Evolutionary conservation across 73 alveolate genomes (phyloP), one percentile per base, ranked within the genome.

Genomic region (Loxodes magnus): DNA sequence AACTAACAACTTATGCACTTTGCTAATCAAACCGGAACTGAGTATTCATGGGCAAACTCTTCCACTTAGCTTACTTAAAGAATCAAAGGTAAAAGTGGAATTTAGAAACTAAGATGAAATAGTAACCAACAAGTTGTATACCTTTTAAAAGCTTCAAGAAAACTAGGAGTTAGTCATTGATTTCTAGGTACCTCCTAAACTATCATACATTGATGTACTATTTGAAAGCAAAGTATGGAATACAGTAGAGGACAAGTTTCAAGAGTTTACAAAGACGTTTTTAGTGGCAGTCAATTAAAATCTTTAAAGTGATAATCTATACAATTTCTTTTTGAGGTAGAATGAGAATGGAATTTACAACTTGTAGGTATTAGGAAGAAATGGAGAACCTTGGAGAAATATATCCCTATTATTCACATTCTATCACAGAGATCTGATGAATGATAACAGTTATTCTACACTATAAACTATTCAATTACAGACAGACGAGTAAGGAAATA

Each of bases 21-120:
- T 75, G 7, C 23, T 67, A 17, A 36, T 75, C 15, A 48, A 57
- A 24, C 89, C 89, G 0, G 16, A n/a, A n/a, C 23, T 68, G 7
- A 5, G 15, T 12, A 50, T 75, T 26, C 36, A 56, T 37, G 67
- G 57, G 0, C 46, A 71, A 26, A 24, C 5, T 12, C 75, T 70
- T 1, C 3, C 57, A 1, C 24, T 63, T 1, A 12, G 50, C 0
- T 16, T 67, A 14, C 55, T 74, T 2, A 74, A 74, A 49, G 52
- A 43, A 38, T 35, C 56, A 24, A 58, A 38, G 29, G 60, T 55
- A 2, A 64, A 63, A 19, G 43, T 75, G n/a, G 43, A 70, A 6
- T 56, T 78, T 4, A 20, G 9, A 10, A 26, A 56, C 28, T 41
- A 19, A 9, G 77, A 74, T 28, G 25, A 53, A 7, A 51, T 38